phyloP scores from a whole-genome alignment of 2,329 filamentous ascomycete species.

The Scedosporium dehoogii region DNA sequence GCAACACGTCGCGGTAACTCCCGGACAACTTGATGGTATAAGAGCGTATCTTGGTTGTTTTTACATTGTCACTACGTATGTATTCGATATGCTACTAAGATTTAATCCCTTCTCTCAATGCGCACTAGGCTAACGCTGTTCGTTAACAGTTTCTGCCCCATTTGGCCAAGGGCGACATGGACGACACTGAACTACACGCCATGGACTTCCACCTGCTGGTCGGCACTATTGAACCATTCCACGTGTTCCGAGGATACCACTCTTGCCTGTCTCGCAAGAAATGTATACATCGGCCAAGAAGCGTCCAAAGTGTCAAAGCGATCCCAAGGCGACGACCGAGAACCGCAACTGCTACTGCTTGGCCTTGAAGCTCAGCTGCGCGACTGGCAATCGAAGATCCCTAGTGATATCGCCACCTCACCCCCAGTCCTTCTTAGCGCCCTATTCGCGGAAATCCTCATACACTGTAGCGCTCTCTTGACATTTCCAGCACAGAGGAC shows the following conservation, averaged over 20 bases:
- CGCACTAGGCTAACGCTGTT: conserved; percentile 7
- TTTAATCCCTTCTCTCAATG: conserved; percentile 2
- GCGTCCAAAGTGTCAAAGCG: conserved; percentile 22
- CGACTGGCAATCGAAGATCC: conserved; percentile 16
- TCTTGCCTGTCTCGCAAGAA: conserved; percentile 32
- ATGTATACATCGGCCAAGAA: conserved; percentile 30
- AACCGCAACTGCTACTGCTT: conserved; percentile 32
- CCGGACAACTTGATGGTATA: conserved; percentile 24
- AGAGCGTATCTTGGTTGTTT: conserved; percentile 36
- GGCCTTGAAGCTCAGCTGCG: conserved; percentile 36
- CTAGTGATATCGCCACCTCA: neutral
- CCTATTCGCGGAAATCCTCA: neutral
- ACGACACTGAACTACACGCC: conserved; percentile 24
- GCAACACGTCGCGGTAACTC: neutral
- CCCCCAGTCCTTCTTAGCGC: neutral
- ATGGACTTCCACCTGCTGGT: conserved; percentile 35
- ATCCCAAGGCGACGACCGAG: conserved; percentile 23
- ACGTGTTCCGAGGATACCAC: conserved; percentile 27
- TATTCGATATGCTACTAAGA: neutral
- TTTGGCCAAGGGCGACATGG: conserved; percentile 25
- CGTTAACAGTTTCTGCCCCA: conserved; percentile 23
- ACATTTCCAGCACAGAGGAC: neutral
- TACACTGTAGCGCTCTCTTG: neutral
- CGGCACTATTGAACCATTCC: conserved; percentile 28
- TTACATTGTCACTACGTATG: conserved; percentile 32